Percentiles rank a stretch among this genome's conserved stretches.
These are phyloP conservation scores for Saccharomycopsis schoenii DNA, from an alignment of 805 yeast species.

Conservation along the genomic window DNA sequence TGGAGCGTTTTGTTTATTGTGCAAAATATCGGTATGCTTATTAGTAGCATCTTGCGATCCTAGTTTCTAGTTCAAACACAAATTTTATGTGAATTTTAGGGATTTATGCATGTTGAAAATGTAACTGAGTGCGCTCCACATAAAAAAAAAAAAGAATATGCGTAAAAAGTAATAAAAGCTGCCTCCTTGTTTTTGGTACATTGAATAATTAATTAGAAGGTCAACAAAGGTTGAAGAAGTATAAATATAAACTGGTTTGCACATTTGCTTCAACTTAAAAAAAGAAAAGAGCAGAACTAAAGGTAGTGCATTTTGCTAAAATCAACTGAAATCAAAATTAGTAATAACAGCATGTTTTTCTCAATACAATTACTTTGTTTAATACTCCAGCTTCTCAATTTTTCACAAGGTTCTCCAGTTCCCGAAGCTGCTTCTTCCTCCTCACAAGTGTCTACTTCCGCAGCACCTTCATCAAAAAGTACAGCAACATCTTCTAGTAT, in stretches of 20 bases:
- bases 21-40: background rate
- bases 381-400: background rate
- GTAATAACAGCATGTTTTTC: background rate
- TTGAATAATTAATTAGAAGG: background rate
- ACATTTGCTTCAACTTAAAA: background rate
- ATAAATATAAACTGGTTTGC: background rate
- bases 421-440: background rate
- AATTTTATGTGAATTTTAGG: background rate
- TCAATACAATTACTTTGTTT: background rate
- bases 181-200: background rate
- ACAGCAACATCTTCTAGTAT: background rate
- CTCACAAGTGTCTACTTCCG: background rate
- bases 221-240: background rate
- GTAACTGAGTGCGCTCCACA: background rate
- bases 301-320: background rate
- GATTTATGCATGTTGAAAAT: constrained; percentile 1
- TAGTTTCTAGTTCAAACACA: background rate
- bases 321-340: no score
- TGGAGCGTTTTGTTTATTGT: no score
- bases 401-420: background rate
- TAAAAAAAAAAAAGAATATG: background rate
- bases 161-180: background rate
- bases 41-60: background rate
- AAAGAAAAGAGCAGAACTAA: background rate
- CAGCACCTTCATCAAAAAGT: background rate